Conservation (phyloP, 2,329 filamentous ascomycete species). For the Akanthomyces muscarius region DNA sequence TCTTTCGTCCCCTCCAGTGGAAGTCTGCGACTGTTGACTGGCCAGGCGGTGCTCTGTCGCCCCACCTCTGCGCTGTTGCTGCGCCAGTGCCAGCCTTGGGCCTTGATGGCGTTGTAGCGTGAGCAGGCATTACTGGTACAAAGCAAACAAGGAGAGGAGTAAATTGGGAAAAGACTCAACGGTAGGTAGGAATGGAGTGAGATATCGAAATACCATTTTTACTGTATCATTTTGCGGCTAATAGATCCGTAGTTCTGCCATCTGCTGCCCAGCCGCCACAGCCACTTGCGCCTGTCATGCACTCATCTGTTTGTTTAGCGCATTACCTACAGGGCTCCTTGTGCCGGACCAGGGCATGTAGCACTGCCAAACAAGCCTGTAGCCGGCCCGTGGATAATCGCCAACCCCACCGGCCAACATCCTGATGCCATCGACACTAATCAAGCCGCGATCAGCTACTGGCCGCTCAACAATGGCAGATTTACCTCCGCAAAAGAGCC, state of each 20-base stretch:
- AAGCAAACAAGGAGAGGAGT: not conserved
- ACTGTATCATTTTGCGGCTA: not conserved
- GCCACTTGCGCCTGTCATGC: not conserved
- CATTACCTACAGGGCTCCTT: not conserved
- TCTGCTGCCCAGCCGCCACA: not conserved
- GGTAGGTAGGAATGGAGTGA: too few species aligned
- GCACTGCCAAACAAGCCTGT: not conserved
- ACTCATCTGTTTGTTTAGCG: not conserved
- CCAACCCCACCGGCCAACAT: not conserved
- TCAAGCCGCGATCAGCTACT: not conserved
- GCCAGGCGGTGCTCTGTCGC: slow-evolving; percentile 12
- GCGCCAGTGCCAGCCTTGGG: not conserved
- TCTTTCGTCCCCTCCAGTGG: slow-evolving; percentile 13
- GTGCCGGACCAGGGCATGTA: not conserved
- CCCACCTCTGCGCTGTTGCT: slow-evolving; percentile 4
- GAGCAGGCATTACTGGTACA: not conserved
- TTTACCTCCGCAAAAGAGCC: not conserved
- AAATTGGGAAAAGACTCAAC: too few species aligned
- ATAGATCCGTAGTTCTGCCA: not conserved
- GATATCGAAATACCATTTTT: too few species aligned
- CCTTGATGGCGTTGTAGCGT: not conserved
- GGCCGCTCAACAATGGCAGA: not conserved
- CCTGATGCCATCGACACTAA: not conserved
- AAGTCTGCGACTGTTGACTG: slow-evolving; percentile 12
- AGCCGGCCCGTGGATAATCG: not conserved